These are phyloP conservation scores for Ustilago esculenta DNA, from an alignment of 1,284 basidiomycete genomes.

Conservation along the genomic window DNA sequence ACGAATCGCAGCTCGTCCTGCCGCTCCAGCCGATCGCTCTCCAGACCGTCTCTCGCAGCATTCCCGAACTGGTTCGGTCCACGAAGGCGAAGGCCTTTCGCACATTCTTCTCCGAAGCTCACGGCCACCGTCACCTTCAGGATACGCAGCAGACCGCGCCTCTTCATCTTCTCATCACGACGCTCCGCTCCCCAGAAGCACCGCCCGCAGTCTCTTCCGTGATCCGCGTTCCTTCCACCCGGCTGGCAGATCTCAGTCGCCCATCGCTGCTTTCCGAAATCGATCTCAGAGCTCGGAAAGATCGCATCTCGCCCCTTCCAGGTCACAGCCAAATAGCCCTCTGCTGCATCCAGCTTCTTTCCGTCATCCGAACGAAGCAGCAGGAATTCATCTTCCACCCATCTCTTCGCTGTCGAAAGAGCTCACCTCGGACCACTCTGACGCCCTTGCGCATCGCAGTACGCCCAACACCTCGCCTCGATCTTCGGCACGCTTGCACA, in stretches of 20 bases:
- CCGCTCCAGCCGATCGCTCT: constrained; percentile 36
- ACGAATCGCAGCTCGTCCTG: constrained; percentile 36
- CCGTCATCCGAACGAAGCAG: constrained; percentile 28
- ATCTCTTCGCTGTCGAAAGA: constrained; percentile 43
- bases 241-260: constrained; percentile 42
- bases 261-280: constrained; percentile 38
- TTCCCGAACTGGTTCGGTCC: constrained; percentile 21
- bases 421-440: constrained; percentile 26
- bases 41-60: constrained; percentile 36
- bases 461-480: constrained; percentile 42
- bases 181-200: constrained; percentile 24
- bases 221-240: constrained; percentile 41
- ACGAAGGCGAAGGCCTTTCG: constrained; percentile 22
- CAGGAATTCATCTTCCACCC: constrained; percentile 39
- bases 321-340: constrained; percentile 47
- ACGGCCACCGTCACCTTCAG: constrained; percentile 29
- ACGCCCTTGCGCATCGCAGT: constrained; percentile 28
- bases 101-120: constrained; percentile 30
- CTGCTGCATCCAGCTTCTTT: constrained; percentile 32
- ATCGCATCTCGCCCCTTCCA: constrained; percentile 33
- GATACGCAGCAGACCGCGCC: constrained; percentile 24
- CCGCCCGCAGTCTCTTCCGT: constrained; percentile 45
- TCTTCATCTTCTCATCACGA: constrained; percentile 28
- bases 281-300: constrained; percentile 45
- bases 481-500: constrained; percentile 23